Conservation (phyloP, 495 filamentous ascomycete genomes). For the Staphylotrichum tortipilum region DNA sequence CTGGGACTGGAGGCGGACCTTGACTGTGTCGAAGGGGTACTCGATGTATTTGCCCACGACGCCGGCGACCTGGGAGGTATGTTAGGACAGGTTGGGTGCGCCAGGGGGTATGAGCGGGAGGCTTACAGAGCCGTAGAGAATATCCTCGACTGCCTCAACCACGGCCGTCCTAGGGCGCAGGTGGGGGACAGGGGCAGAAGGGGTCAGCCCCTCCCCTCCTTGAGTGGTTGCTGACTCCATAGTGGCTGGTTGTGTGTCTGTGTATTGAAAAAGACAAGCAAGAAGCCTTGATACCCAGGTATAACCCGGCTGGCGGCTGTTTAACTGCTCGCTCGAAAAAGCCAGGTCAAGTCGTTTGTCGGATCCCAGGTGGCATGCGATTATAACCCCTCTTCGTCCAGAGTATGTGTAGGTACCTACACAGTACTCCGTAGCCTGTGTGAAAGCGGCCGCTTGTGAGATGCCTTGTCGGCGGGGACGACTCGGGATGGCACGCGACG, state of each 20-base stretch:
- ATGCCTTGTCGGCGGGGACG: not conserved
- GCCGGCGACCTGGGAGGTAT: constrained; percentile 58
- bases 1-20: constrained; percentile 74
- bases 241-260: constrained; percentile 3
- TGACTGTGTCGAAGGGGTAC: constrained; percentile 97
- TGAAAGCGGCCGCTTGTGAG: not conserved
- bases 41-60: constrained; percentile 93
- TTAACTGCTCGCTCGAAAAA: not conserved
- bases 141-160: constrained; percentile 67
- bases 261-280: not conserved
- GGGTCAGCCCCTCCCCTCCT: constrained; percentile 3
- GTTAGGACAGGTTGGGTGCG: constrained; percentile 13
- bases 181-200: constrained; percentile 14
- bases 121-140: constrained; percentile 74
- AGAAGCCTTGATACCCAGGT: not conserved
- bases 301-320: not conserved
- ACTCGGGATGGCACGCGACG: not conserved
- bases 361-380: not conserved
- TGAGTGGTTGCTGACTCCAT: constrained; percentile 8
- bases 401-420: too few relatives aligned
- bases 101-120: not conserved
- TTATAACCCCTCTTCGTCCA: too few relatives aligned
- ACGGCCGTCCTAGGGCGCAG: constrained; percentile 34
- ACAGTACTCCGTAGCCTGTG: too few relatives aligned
- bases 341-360: not conserved